These are phyloP conservation scores for Ophiocordyceps camponoti-saundersi DNA, from an alignment of 2,329 filamentous ascomycete species.

Conservation along the genomic window DNA sequence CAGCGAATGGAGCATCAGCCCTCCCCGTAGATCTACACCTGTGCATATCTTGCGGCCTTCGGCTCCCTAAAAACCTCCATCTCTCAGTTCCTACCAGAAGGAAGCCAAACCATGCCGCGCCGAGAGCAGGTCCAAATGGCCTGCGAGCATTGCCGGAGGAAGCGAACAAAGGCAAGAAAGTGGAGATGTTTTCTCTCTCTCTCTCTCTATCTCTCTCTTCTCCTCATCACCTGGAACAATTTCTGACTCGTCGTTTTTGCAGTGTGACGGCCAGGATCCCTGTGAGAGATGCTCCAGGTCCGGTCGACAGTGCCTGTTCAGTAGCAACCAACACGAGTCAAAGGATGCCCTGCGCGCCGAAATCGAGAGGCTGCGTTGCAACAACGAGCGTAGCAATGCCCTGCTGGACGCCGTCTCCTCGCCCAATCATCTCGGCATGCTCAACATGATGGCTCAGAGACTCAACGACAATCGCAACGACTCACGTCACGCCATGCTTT, in stretches of 20 bases:
- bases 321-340: constrained; percentile 1
- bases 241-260: background rate
- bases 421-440: background rate
- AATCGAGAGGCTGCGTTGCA: constrained; percentile 7
- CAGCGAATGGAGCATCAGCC: too few species aligned
- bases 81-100: too few species aligned
- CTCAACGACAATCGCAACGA: background rate
- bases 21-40: too few species aligned
- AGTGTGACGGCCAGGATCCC: constrained; percentile 3
- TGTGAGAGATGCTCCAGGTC: constrained; percentile 1
- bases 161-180: constrained; percentile 3
- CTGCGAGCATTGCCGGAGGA: constrained; percentile 4
- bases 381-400: background rate
- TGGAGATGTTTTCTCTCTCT: too few species aligned
- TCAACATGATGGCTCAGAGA: background rate
- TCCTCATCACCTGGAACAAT: too few species aligned
- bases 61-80: too few species aligned
- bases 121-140: constrained; percentile 1
- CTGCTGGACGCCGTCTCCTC: background rate
- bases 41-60: too few species aligned
- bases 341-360: constrained; percentile 7
- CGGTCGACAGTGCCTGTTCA: constrained; percentile 3
- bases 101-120: background rate
- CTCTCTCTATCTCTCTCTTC: too few species aligned
- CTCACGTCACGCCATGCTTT: background rate